Percentiles rank a stretch among this genome's conserved stretches.
Evolutionary conservation across 2,329 filamentous ascomycete species (phyloP).

Genomic region (Chalara sp.): DNA sequence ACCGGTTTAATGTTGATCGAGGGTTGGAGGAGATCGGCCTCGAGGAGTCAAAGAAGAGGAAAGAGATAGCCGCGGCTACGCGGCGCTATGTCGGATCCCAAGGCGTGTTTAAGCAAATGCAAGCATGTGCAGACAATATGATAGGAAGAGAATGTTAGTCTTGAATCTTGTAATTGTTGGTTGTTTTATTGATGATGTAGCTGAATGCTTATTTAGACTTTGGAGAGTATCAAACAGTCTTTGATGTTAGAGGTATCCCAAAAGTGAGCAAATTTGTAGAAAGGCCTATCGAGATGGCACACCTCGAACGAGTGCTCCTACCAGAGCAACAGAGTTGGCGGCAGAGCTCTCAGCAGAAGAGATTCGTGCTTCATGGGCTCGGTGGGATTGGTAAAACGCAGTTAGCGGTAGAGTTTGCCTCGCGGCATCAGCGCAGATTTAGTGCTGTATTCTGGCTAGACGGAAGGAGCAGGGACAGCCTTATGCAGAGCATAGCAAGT

Average conservation of each 20-base stretch:
- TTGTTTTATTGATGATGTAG: neutral
- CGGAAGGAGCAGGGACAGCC: neutral
- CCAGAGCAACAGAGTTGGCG: neutral
- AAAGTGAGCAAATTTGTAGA: constrained; percentile 8
- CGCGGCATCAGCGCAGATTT: constrained; percentile 1
- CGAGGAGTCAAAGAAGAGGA: constrained; percentile 30
- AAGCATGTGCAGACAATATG: constrained; percentile 12
- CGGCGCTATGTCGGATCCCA: constrained; percentile 22
- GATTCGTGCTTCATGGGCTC: constrained; percentile 20
- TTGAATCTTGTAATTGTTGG: neutral
- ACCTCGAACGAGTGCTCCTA: constrained; percentile 13
- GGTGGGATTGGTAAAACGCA: constrained; percentile 27
- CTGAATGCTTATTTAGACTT: constrained; percentile 7
- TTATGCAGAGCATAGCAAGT: constrained; percentile 2
- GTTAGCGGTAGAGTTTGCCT: constrained; percentile 28
- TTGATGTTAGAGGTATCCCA: constrained; percentile 16
- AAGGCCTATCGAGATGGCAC: constrained; percentile 8
- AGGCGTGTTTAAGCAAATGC: constrained; percentile 17
- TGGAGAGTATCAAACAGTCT: constrained; percentile 12
- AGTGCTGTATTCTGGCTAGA: neutral
- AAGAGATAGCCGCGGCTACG: constrained; percentile 24
- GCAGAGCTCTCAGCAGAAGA: constrained; percentile 7
- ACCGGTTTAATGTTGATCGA: constrained; percentile 37
- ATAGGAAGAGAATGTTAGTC: constrained; percentile 15
- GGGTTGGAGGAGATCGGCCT: constrained; percentile 35